Conservation (phyloP, 139 green algal species). For the Auxenochlorella protothecoides region DNA sequence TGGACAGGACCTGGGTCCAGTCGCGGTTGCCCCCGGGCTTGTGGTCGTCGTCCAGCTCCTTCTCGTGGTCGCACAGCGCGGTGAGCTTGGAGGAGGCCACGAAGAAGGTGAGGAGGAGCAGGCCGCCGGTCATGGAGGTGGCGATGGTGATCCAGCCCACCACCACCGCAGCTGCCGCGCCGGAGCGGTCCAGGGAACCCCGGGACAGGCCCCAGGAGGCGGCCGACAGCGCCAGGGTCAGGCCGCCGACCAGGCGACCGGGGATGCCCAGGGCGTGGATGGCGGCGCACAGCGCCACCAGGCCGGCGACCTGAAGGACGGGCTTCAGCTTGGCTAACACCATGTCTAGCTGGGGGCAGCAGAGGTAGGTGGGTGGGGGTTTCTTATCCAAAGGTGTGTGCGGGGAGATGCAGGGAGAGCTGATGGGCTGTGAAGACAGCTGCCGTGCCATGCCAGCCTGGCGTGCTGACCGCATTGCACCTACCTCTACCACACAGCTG, state of each 20-base stretch:
- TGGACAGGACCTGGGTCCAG: conserved; percentile 46
- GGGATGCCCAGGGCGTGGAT: conserved; percentile 6
- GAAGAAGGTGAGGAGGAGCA: conserved; percentile 74
- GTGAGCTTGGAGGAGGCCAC: conserved; percentile 62
- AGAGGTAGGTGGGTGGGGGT: not conserved
- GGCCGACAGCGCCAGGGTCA: conserved; percentile 4
- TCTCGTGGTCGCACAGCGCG: conserved; percentile 58
- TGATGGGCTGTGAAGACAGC: too few relatives aligned
- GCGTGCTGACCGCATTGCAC: conserved; percentile 14
- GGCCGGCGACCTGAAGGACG: not conserved
- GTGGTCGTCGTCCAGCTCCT: conserved; percentile 56
- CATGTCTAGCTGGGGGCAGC: conserved; percentile 1
- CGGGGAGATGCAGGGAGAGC: too few relatives aligned
- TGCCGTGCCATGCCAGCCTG: not conserved
- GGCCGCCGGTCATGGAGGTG: conserved; percentile 47
- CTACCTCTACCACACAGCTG: not conserved
- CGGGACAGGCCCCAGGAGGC: conserved; percentile 10
- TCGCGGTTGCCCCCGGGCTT: conserved; percentile 69
- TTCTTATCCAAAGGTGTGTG: too few relatives aligned
- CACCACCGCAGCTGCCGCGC: conserved; percentile 10
- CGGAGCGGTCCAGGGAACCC: conserved; percentile 16
- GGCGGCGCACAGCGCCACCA: conserved; percentile 6
- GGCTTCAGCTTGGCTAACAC: not conserved
- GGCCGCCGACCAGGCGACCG: conserved; percentile 7
- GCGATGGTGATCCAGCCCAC: conserved; percentile 54